phyloP scores from a whole-genome alignment of 306 rosid genomes.

The Malus asiatica region DNA sequence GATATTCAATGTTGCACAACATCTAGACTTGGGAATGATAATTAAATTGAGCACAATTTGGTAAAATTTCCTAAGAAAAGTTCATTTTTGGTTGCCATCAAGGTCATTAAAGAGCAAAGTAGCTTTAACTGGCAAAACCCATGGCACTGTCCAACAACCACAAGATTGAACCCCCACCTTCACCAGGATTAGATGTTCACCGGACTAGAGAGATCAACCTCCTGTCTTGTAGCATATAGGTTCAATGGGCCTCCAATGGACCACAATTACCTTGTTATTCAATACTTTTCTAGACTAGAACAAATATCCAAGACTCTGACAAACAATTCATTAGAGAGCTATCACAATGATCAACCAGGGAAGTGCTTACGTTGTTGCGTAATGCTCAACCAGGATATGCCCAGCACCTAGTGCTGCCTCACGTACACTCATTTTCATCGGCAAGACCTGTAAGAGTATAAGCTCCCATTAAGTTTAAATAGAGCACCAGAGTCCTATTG shows the following conservation, averaged over 20 bases:
- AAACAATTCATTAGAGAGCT: not conserved
- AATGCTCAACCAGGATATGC: constrained; percentile 94
- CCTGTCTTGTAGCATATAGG: not conserved
- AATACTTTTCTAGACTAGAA: not conserved
- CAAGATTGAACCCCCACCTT: not conserved
- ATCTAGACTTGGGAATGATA: not conserved
- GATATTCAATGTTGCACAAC: not conserved
- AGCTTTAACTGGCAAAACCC: not conserved
- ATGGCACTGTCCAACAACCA: not conserved
- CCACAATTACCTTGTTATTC: not conserved
- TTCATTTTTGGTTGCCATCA: not conserved
- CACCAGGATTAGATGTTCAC: not conserved
- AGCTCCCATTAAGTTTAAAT: not conserved
- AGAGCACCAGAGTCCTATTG: not conserved
- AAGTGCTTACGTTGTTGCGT: constrained; percentile 77
- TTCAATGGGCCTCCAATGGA: not conserved
- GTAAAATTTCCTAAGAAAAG: not conserved
- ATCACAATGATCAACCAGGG: not conserved
- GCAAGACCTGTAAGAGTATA: constrained; percentile 67
- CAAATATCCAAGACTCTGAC: not conserved
- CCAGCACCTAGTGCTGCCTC: constrained; percentile 99
- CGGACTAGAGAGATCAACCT: not conserved
- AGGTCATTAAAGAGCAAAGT: not conserved
- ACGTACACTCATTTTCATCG: constrained; percentile 95
- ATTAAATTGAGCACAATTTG: not conserved